Conservation (phyloP, 1,284 basidiomycete genomes). For the Tilletia horrida region DNA sequence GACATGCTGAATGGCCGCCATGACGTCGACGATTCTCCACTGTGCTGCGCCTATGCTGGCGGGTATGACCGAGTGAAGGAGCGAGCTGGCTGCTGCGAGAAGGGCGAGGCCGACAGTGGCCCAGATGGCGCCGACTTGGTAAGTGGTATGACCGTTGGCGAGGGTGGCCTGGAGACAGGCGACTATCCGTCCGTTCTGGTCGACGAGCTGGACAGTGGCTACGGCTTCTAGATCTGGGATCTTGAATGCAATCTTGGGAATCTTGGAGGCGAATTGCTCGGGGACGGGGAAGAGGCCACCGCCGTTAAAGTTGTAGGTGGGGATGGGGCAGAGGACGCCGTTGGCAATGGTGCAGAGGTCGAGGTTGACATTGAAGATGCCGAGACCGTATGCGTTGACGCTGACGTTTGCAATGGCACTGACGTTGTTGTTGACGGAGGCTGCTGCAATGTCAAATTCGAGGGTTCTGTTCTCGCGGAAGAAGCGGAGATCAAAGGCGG, state of each 20-base stretch:
- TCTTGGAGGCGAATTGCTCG: conserved; percentile 57
- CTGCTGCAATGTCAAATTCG: conserved; percentile 48
- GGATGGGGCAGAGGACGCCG: conserved; percentile 49
- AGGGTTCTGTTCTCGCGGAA: conserved; percentile 46
- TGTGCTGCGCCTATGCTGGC: conserved; percentile 56
- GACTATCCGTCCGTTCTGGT: conserved; percentile 68
- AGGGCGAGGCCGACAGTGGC: conserved; percentile 69
- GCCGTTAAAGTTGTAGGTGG: conserved; percentile 55
- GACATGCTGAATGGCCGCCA: conserved; percentile 77
- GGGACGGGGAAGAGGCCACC: conserved; percentile 74
- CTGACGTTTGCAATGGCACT: conserved; percentile 34
- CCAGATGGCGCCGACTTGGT: conserved; percentile 74
- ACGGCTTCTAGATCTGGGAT: conserved; percentile 90
- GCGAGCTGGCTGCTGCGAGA: conserved; percentile 66
- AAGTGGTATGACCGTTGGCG: conserved; percentile 81
- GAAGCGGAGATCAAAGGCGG: conserved; percentile 41
- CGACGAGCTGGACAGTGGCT: conserved; percentile 72
- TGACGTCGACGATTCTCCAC: conserved; percentile 70
- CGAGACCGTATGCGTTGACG: conserved; percentile 51
- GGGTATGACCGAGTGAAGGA: conserved; percentile 64
- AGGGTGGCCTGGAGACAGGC: conserved; percentile 88
- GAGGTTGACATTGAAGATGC: conserved; percentile 45
- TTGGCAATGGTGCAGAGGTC: conserved; percentile 47
- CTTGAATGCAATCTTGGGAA: conserved; percentile 77
- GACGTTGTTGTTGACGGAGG: conserved; percentile 37